These are phyloP conservation scores for Candida easanensis DNA, from an alignment of 805 yeast genomes.

Conservation along the genomic window DNA sequence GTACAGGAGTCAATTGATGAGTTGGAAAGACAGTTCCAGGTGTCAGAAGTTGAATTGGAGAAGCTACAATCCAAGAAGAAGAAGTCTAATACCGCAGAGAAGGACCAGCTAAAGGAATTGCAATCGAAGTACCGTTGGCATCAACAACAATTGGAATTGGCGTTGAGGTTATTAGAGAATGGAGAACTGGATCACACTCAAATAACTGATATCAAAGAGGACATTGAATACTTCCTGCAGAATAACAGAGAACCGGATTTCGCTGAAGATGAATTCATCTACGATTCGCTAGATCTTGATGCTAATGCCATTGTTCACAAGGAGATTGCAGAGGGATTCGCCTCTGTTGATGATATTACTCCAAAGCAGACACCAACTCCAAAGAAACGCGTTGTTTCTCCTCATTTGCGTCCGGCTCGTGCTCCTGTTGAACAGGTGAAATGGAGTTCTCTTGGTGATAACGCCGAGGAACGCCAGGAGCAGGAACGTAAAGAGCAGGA, in stretches of 20 bases:
- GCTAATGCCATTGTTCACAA: constrained; percentile 48
- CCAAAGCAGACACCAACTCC: not conserved
- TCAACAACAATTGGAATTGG: constrained; percentile 70
- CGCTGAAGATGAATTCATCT: constrained; percentile 89
- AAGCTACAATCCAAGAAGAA: constrained; percentile 51
- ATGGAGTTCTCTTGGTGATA: constrained; percentile 8
- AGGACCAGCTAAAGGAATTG: constrained; percentile 59
- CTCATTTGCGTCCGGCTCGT: constrained; percentile 9
- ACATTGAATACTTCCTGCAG: constrained; percentile 86
- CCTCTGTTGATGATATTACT: constrained; percentile 4
- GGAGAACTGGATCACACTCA: constrained; percentile 74
- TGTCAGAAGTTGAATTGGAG: constrained; percentile 70
- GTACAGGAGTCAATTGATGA: constrained; percentile 73
- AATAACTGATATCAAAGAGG: constrained; percentile 78
- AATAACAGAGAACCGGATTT: constrained; percentile 89
- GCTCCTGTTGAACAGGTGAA: constrained; percentile 10
- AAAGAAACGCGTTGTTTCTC: constrained; percentile 5
- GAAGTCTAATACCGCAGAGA: constrained; percentile 53
- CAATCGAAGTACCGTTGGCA: constrained; percentile 79
- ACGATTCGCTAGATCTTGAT: constrained; percentile 77
- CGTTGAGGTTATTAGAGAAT: constrained; percentile 74
- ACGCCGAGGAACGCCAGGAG: constrained; percentile 3
- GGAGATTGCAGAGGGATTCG: constrained; percentile 40
- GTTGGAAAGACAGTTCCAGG: constrained; percentile 73
- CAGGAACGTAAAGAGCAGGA: constrained; percentile 3